Conservation (phyloP, 805 yeast genomes). For the Zygoascus ofunaensis region DNA sequence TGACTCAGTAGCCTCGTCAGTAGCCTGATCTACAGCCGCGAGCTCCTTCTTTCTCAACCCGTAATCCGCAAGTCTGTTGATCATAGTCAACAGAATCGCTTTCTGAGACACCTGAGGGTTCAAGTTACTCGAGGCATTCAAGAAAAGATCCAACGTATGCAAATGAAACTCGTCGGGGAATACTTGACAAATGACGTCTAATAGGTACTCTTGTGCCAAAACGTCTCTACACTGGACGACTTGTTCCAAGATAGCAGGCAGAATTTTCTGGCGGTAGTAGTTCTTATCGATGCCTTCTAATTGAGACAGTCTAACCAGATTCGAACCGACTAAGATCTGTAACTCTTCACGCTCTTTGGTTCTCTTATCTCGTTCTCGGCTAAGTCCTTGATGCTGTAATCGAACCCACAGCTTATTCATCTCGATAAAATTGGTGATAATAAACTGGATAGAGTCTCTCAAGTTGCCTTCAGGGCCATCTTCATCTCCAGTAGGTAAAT, state of each 20-base stretch:
- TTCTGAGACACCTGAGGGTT: conserved; percentile 63
- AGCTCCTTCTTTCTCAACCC: conserved; percentile 17
- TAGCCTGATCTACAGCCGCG: conserved; percentile 7
- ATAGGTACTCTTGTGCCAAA: conserved; percentile 82
- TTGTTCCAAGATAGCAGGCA: conserved; percentile 81
- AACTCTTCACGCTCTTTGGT: conserved; percentile 76
- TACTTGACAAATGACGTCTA: conserved; percentile 87
- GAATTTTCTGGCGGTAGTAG: conserved; percentile 39
- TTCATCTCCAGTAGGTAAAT: conserved; percentile 36
- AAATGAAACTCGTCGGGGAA: conserved; percentile 91
- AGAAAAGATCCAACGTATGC: conserved; percentile 55
- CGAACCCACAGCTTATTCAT: conserved; percentile 99
- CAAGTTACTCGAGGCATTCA: conserved; percentile 56
- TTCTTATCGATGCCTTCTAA: conserved; percentile 56
- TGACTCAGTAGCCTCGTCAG: conserved; percentile 7
- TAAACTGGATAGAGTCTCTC: conserved; percentile 65
- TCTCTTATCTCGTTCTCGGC: conserved; percentile 68
- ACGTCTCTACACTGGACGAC: conserved; percentile 86
- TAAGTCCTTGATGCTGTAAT: conserved; percentile 89
- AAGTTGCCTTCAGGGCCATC: conserved; percentile 33
- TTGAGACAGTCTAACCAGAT: conserved; percentile 80
- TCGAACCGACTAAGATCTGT: conserved; percentile 86
- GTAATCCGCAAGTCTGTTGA: conserved; percentile 42
- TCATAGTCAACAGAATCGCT: conserved; percentile 57
- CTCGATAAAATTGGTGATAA: conserved; percentile 81